These are phyloP conservation scores for Alternaria incomplexa DNA, from an alignment of 2,329 filamentous ascomycete species.

Conservation along the genomic window DNA sequence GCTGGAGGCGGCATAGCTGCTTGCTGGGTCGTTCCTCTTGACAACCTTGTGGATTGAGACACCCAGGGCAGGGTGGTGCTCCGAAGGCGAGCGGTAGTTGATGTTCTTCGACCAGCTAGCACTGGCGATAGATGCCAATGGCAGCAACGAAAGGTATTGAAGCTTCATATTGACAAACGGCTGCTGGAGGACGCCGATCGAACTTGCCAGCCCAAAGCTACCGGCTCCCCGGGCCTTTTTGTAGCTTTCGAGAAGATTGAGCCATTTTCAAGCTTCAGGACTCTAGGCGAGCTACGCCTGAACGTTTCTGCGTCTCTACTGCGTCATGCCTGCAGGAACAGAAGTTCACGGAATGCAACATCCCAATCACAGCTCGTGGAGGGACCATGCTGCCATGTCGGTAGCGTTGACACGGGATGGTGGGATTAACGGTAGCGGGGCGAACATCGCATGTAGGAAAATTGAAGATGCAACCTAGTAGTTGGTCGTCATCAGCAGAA, in stretches of 20 bases:
- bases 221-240: conserved; percentile 22
- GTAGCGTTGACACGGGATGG: conserved; percentile 8
- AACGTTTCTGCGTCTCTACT: conserved; percentile 9
- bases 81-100: conserved; percentile 72
- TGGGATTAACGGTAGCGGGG: not conserved
- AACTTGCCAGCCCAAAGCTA: conserved; percentile 5
- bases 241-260: conserved; percentile 14
- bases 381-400: conserved; percentile 23
- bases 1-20: conserved; percentile 25
- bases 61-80: conserved; percentile 67
- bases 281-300: conserved; percentile 5
- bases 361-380: conserved; percentile 27
- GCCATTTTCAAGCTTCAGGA: conserved; percentile 5
- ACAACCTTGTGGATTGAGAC: conserved; percentile 69
- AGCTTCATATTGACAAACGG: conserved; percentile 31
- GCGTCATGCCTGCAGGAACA: conserved; percentile 33
- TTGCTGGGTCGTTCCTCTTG: conserved; percentile 53
- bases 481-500: conserved; percentile 12
- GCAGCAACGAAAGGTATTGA: conserved; percentile 29
- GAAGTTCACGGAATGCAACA: not conserved
- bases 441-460: conserved; percentile 4
- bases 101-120: conserved; percentile 58
- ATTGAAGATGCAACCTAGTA: not conserved
- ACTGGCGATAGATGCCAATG: conserved; percentile 20
- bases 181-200: conserved; percentile 1